A percentile compares a stretch with the other conserved stretches of the same genome.
phyloP scores from a whole-genome alignment of 257 asterid species.

The Datura wrightii region DNA sequence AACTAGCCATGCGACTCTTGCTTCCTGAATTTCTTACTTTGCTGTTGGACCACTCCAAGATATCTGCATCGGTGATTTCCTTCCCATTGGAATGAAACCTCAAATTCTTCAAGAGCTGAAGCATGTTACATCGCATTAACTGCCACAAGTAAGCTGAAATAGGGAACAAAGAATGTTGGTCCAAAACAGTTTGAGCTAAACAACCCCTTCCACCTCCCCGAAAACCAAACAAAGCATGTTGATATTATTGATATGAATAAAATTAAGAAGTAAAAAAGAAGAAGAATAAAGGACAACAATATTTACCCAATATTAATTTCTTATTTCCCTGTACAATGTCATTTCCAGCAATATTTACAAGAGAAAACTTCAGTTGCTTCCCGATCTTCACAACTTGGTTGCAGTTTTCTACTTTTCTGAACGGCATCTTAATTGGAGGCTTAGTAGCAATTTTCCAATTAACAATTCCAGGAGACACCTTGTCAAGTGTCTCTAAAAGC shows the following conservation, averaged over 20 bases:
- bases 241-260: not conserved
- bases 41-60: conserved; percentile 89
- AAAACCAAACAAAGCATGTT: not conserved
- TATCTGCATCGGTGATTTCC: conserved; percentile 84
- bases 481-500: conserved; percentile 91
- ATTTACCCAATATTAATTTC: conserved; percentile 78
- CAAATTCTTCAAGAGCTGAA: conserved; percentile 84
- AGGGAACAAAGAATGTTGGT: conserved; percentile 16
- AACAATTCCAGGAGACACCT: conserved; percentile 92
- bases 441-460: conserved; percentile 91
- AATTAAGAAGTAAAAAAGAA: not conserved
- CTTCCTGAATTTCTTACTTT: conserved; percentile 78
- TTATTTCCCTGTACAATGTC: conserved; percentile 98
- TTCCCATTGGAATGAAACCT: conserved; percentile 88
- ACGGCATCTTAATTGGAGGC: conserved; percentile 98
- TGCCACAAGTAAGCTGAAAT: conserved; percentile 94
- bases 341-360: conserved; percentile 92
- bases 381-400: conserved; percentile 97
- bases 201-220: not conserved
- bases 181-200: conserved; percentile 1
- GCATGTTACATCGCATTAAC: conserved; percentile 91
- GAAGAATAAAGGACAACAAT: not conserved
- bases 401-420: conserved; percentile 93
- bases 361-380: conserved; percentile 90
- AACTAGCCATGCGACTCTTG: conserved; percentile 71